Base-by-base conservation (phyloP, 176 grass and related monocot genomes). In the Aegilops bicornis region DNA sequence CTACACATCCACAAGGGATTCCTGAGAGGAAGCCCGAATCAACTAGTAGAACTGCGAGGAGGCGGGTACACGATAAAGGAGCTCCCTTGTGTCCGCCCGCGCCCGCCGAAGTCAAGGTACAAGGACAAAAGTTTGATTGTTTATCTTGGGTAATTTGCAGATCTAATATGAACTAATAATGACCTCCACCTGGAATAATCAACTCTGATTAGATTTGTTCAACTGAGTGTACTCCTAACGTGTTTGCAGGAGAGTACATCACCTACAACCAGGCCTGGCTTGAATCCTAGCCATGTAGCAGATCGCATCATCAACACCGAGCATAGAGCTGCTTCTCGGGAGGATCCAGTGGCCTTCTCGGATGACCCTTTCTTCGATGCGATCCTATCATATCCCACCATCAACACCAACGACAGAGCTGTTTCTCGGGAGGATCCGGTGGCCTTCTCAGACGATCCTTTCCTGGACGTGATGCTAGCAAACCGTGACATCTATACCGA, bases 341-440 rank as follows among this genome's bases (percentile, higher is more conserved):
- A 72, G 39, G 54, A 52, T 42, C 64, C 7, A 8, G 79, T 43
- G 42, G 48, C 45, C 24, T 43, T 43, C 17, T 69, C 84, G 14
- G 87, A 82, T 9, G 86, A 92, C 82, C 86, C 85, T 69, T 85
- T 90, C 74, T 73, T 92, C 7, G 69, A 87, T 71, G 83, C 92
- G 19, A 60, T 32, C 73, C 73, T 76, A 32, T 4, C 73, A 31
- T 76, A 76, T 31, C 73, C 73, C 3, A 76, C 29, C 45, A 76
- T 76, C 45, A 76, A 31, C 16, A 76, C 73, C 8, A 9, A 11
- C 1, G 45, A 54, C 25, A 76, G 73, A 76, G 73, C 47, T 76
- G 73, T 31, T 11, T 76, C 73, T 54, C 72, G 4, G 24, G 72
- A 76, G 45, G 25, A 76, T 16, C 73, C 25, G 3, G 45, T 76